Percentiles rank a stretch among this genome's conserved stretches.
Evolutionary conservation across 1,284 basidiomycete genomes (phyloP).

Genomic region (Violaceomyces palustris): DNA sequence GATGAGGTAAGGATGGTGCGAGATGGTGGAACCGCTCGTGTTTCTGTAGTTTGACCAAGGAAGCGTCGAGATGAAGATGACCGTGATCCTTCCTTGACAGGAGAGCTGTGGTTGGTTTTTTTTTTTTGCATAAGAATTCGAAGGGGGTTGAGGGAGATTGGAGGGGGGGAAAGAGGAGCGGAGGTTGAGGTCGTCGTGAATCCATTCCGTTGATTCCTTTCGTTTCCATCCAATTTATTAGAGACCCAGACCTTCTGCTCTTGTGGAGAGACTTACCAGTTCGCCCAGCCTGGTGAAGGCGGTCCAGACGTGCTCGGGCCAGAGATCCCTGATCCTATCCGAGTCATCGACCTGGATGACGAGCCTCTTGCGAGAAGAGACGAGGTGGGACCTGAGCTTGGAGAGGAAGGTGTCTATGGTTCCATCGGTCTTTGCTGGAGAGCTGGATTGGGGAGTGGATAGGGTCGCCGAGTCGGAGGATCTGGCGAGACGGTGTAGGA

Average conservation of each 20-base stretch:
- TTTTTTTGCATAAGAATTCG: not conserved
- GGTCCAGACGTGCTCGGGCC: constrained; percentile 44
- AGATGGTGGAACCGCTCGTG: constrained; percentile 22
- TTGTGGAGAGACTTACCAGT: not conserved
- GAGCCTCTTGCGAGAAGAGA: too few species aligned
- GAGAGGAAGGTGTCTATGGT: constrained; percentile 26
- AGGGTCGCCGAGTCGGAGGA: not conserved
- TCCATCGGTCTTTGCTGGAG: constrained; percentile 4
- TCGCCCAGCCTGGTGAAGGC: constrained; percentile 29
- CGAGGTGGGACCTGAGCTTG: constrained; percentile 7
- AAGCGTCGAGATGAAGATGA: constrained; percentile 28
- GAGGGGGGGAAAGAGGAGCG: too few species aligned
- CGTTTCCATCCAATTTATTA: too few species aligned
- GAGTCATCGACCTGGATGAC: constrained; percentile 37
- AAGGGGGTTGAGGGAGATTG: not conserved
- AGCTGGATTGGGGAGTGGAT: not conserved
- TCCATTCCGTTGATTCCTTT: not conserved
- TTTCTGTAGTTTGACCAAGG: constrained; percentile 37
- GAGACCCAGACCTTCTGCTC: too few species aligned
- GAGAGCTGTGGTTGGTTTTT: too few species aligned
- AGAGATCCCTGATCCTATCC: constrained; percentile 40
- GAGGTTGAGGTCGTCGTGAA: too few species aligned
- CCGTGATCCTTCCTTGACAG: constrained; percentile 22
- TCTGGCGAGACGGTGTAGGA: too few species aligned
- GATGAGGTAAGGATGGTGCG: constrained; percentile 28